Conservation (phyloP, 1,284 basidiomycete species). For the Xerocomus amazonicus region DNA sequence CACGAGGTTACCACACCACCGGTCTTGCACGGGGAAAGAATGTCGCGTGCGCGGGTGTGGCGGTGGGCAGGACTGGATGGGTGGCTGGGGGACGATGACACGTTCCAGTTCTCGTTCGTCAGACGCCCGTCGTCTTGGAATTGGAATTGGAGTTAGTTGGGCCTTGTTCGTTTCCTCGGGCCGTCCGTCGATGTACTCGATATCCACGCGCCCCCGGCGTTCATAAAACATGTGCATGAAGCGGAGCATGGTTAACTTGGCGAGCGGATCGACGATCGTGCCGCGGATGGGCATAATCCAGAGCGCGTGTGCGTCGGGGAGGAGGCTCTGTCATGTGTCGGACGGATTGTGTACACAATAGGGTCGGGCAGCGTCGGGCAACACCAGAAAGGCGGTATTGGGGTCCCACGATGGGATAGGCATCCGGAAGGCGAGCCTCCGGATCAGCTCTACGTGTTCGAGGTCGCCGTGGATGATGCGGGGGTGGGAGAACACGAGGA, state of each 20-base stretch:
- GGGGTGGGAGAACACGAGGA: conserved; percentile 16
- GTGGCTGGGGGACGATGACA: conserved; percentile 6
- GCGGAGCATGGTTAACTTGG: conserved; percentile 17
- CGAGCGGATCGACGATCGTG: conserved; percentile 7
- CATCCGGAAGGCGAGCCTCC: conserved; percentile 19
- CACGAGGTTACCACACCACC: conserved; percentile 13
- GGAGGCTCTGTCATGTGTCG: conserved; percentile 16
- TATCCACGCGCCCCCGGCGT: background rate
- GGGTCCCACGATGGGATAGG: background rate
- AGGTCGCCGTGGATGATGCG: conserved; percentile 9
- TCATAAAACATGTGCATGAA: conserved; percentile 13
- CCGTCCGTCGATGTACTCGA: conserved; percentile 15
- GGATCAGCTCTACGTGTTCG: conserved; percentile 15
- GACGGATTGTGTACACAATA: conserved; percentile 17
- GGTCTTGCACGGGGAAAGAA: conserved; percentile 10
- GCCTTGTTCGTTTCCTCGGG: no score
- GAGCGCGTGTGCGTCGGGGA: conserved; percentile 1
- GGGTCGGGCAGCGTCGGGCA: background rate
- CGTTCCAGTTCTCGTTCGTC: background rate
- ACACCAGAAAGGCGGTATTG: background rate
- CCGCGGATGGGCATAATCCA: conserved; percentile 17
- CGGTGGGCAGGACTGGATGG: conserved; percentile 13
- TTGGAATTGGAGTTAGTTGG: no score
- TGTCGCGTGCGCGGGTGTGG: conserved; percentile 7
- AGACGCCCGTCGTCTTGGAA: background rate